Evolutionary conservation across 73 alveolate species (phyloP).

Genomic region (Stentor roeselii): DNA sequence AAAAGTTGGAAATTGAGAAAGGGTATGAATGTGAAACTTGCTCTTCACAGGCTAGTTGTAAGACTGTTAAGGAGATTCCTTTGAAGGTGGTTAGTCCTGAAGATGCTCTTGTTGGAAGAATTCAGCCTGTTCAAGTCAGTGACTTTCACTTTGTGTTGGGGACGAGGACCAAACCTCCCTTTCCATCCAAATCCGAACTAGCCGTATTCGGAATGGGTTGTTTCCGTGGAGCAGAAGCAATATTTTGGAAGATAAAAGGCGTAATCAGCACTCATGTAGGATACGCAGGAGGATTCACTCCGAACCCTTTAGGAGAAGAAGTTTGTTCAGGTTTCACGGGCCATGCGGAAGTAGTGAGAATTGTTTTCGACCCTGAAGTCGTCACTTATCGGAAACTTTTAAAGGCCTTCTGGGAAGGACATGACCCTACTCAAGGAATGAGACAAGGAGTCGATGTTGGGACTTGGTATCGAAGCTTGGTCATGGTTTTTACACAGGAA

Average conservation of each 20-base stretch:
- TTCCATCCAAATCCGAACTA: constrained; percentile 35
- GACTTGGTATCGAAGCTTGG: constrained; percentile 38
- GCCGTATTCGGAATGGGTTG: constrained; percentile 56
- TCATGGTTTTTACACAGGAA: constrained; percentile 1
- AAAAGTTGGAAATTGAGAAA: constrained; percentile 13
- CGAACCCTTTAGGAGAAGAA: constrained; percentile 58
- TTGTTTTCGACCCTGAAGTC: constrained; percentile 49
- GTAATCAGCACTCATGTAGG: constrained; percentile 45
- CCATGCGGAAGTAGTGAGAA: constrained; percentile 71
- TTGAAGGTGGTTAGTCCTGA: constrained; percentile 1
- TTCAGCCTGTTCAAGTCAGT: constrained; percentile 4
- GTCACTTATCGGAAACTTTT: constrained; percentile 34
- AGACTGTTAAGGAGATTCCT: neutral
- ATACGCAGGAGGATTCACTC: constrained; percentile 57
- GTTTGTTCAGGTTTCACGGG: constrained; percentile 65
- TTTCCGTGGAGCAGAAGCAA: constrained; percentile 54
- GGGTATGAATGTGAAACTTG: constrained; percentile 18
- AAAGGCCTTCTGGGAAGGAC: constrained; percentile 48
- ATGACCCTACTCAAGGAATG: constrained; percentile 72
- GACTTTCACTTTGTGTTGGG: constrained; percentile 32
- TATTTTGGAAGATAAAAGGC: constrained; percentile 44
- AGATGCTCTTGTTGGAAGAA: constrained; percentile 39
- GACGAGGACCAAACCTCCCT: constrained; percentile 42
- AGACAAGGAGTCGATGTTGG: constrained; percentile 61
- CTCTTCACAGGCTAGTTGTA: neutral